Evolutionary conservation across 1,284 basidiomycete genomes (phyloP), one percentile per base, ranked within the genome.

Genomic region (Lentinula novae-zelandiae): DNA sequence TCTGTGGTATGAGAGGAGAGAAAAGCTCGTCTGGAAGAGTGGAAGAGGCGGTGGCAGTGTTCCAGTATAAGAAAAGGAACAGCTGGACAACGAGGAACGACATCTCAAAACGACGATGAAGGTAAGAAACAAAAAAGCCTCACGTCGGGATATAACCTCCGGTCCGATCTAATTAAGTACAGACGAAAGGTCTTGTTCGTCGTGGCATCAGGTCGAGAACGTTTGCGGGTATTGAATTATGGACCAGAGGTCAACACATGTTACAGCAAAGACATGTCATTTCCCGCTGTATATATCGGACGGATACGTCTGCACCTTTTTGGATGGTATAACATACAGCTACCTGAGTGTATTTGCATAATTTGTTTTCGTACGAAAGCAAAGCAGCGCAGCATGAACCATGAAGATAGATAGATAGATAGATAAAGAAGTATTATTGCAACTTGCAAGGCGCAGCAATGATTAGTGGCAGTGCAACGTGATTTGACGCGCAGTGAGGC

Each of bases 1-100:
- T 89, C 61, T 77, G 70, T 0, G 80, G 75, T 49, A 87, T 75
- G 33, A 84, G 72, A 0, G 81, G 74, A 2, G 84, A 86, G 72
- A 81, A 86, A 7, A 88, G 76, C 65, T 87, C 75, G 27, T 72
- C 10, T 3, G 79, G 73, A 33, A 68, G 34, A 27, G 40, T 27
- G 10, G 49, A 8, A n/a, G 49, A 38, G 12, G 52, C 51, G n/a
- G 31, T 33, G 3, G 36, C 38, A 9, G 15, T 27, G 22, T 20
- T 39, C 8, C 33, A 20, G 34, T 1, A 53, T 40, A 48, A 38
- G 38, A 27, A n/a, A 27, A 61, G 39, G 13, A 60, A 38, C 6
- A 53, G 39, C 3, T 36, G 34, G 42, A 31, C 22, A 15, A 48
- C 13, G 34, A 39, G 50, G 17, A 40, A 15, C 7, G 12, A n/a